Conservation (phyloP, 2,329 filamentous ascomycete genomes). For the Aspergillus tanneri region DNA sequence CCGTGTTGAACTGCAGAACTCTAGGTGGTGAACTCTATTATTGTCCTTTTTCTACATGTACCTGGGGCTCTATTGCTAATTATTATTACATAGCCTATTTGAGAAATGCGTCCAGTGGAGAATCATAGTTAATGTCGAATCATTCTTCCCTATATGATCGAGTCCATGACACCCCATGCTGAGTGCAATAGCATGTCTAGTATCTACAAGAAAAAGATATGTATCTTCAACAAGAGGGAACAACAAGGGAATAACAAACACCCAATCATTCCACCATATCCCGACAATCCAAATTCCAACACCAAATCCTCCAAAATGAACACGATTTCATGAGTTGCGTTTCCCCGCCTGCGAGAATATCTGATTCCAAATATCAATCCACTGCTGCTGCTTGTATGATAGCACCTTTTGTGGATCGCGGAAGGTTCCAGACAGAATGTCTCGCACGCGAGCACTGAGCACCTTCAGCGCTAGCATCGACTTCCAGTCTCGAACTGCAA, state of each 20-base stretch:
- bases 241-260: too few relatives aligned
- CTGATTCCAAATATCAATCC: constrained; percentile 72
- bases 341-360: constrained; percentile 55
- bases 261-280: neutral
- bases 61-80: too few relatives aligned
- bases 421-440: constrained; percentile 71
- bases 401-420: constrained; percentile 41
- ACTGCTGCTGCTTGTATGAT: constrained; percentile 66
- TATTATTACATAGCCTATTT: too few relatives aligned
- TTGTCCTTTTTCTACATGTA: too few relatives aligned
- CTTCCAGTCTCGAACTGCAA: constrained; percentile 85
- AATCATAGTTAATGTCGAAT: too few relatives aligned
- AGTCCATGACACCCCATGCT: neutral
- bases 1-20: too few relatives aligned
- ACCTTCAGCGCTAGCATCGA: constrained; percentile 85
- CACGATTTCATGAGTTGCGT: constrained; percentile 8
- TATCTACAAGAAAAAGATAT: neutral
- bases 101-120: too few relatives aligned
- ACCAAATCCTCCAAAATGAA: neutral
- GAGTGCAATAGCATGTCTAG: neutral
- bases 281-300: neutral
- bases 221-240: too few relatives aligned
- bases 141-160: too few relatives aligned
- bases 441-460: constrained; percentile 69
- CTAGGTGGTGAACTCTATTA: too few relatives aligned